Evolutionary conservation across 2,329 filamentous ascomycete species (phyloP), one percentile per base, ranked within the genome.

Genomic region (Aspergillus ruber): DNA sequence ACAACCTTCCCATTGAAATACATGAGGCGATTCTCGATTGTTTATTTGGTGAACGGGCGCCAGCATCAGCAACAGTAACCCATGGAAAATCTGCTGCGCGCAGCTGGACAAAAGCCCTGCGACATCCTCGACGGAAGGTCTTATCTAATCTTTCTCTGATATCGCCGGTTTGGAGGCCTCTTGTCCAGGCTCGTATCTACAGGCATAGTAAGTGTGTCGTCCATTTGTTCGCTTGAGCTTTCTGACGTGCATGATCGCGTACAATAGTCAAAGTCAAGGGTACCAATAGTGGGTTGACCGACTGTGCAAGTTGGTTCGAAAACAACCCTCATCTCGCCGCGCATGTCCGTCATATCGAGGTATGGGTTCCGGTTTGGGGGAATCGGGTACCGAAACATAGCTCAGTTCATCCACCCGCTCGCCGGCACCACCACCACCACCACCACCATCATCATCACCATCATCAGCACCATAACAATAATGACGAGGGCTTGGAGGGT

Each of bases 311-410:
- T 29, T 88, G 84, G 72, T 85, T 89, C 55, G 64, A 69, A 13
- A 55, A 66, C 8, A 76, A 82, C 50, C 71, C 75, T 23, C 79
- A 86, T 57, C 76, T 89, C 5, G 75, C 79, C 17, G 56, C 68
- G 7, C 81, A 87, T 55, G 81, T 89, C 50, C 83, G 82, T 54
- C 85, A 89, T 59, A 78, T 88, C 50, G 85, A 89, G 66, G 75
- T 88, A 38, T 89, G 85, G 84, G 86, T 89, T 52, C 85, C 86
- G 3, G 84, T 88, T 36, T 89, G 75, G 69, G 74, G 76, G 13
- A 70, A 85, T 57, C 78, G 83, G 54, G 56, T 59, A 3, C 50
- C 53, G 25, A 80, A 79, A 17, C 77, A 75, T 47, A 68, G 72
- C 8, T 68, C 74, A 4, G 64, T 47, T 35, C 53, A 60, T 18